These are phyloP conservation scores for Phytopythium aichiense DNA, from an alignment of 352 stramenopile species.

Conservation along the genomic window DNA sequence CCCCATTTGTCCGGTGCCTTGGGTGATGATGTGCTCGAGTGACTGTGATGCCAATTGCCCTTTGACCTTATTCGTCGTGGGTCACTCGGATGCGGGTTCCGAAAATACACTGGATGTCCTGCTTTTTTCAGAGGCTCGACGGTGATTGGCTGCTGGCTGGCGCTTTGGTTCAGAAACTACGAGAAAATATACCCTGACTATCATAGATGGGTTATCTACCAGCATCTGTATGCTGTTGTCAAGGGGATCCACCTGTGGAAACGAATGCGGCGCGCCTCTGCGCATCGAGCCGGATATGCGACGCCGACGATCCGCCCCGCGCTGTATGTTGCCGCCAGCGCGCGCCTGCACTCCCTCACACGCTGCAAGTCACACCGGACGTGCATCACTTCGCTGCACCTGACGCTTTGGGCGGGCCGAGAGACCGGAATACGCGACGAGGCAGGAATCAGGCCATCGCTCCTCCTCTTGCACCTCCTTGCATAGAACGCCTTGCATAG, in stretches of 20 bases:
- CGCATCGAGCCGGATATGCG: constrained; percentile 8
- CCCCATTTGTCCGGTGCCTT: not conserved
- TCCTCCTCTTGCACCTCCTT: not conserved
- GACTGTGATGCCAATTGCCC: not conserved
- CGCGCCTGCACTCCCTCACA: not conserved
- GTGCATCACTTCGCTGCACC: not conserved
- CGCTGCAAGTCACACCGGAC: too few species aligned
- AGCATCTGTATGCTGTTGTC: not conserved
- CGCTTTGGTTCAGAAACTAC: not conserved
- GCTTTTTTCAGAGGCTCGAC: not conserved
- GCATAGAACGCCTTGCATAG: not conserved
- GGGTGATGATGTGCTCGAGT: too few species aligned
- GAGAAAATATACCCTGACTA: not conserved
- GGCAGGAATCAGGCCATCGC: constrained; percentile 3
- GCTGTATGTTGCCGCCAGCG: not conserved
- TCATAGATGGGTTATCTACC: not conserved
- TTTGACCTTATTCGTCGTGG: not conserved
- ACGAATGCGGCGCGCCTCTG: not conserved
- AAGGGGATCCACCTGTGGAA: not conserved
- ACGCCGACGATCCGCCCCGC: not conserved
- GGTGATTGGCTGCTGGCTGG: not conserved
- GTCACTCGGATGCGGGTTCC: not conserved
- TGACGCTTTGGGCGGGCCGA: not conserved
- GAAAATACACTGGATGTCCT: not conserved
- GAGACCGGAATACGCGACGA: constrained; percentile 10